phyloP scores from a whole-genome alignment of 2,329 filamentous ascomycete species.

The Fusarium denticulatum region DNA sequence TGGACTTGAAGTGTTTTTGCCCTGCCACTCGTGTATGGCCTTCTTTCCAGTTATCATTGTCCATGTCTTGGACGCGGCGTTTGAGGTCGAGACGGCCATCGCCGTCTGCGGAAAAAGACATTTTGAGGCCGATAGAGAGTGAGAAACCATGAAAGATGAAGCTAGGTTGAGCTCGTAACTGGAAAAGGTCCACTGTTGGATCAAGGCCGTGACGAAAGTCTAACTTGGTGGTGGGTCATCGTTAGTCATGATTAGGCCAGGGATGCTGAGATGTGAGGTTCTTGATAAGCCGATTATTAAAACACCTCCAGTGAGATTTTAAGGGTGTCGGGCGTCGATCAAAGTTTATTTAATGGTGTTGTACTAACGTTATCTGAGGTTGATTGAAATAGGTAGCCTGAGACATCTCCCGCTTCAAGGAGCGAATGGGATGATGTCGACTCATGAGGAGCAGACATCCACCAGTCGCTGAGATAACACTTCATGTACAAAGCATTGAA shows the following conservation, averaged over 20 bases:
- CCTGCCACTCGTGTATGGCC: constrained; percentile 41
- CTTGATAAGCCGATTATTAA: neutral
- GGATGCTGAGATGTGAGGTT: neutral
- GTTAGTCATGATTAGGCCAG: neutral
- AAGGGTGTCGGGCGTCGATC: neutral
- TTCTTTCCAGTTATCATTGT: constrained; percentile 42
- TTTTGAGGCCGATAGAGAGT: neutral
- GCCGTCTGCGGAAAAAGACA: constrained; percentile 8
- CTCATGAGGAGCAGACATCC: neutral
- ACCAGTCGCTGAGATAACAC: neutral
- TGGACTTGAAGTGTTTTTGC: constrained; percentile 26
- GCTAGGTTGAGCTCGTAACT: neutral
- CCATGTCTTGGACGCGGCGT: constrained; percentile 32
- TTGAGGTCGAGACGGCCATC: constrained; percentile 23
- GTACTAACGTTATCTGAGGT: neutral
- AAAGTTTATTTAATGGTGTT: neutral
- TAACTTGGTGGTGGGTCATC: constrained; percentile 3
- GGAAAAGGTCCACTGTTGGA: constrained; percentile 7
- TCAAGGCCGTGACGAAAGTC: neutral
- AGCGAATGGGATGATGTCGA: neutral
- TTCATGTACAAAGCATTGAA: neutral
- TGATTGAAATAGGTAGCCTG: neutral
- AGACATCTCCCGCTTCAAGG: neutral
- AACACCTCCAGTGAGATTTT: neutral
- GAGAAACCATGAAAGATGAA: neutral